Evolutionary conservation across 2,329 filamentous ascomycete species (phyloP), one percentile per base, ranked within the genome.

Genomic region (Tetracladium maxilliforme): DNA sequence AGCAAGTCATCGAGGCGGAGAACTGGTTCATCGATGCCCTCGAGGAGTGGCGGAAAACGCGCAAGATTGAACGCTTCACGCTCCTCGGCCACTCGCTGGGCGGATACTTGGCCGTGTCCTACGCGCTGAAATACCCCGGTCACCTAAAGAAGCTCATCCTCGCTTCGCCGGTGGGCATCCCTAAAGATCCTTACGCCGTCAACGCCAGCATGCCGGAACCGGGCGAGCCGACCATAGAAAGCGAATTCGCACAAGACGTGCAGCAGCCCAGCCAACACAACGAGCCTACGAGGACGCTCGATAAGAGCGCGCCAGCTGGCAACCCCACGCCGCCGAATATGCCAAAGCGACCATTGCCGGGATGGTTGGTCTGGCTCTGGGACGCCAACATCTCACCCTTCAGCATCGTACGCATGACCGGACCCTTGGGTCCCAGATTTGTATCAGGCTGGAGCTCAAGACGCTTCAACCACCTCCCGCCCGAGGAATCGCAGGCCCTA

Each of bases 361-460:
- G 76, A 48, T 94, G 87, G 86, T 59, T 95, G 12, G 73, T 75
- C 28, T 94, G 86, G 54, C 69, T 98, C 5, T 98, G 90, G 90
- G 90, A 98, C 37, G 80, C 84, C 38, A 98, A 98, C 45, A 71
- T 95, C 34, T 94, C 86, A 0, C 90, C 90, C 6, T 98, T 98
- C 50, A 87, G 76, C 36, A 59, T 98, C 24, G 71, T 98, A 10
- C 79, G 90, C 31, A 76, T 84, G 61, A 66, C 82, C 2, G 90
- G 90, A 1, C 90, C 90, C 0, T 58, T 98, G 1, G 90, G 90
- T 1, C 90, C 90, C 4, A 73, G 86, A 14, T 71, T 98, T 18
- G 83, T 94, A 2, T 94, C 84, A 0, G 86, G 84, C 30, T 98
- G 90, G 90, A 94, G 83, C 7, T 83, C 77, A 10, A 73, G 90